A percentile compares a stretch with the other conserved stretches of the same genome.
These are phyloP conservation scores for Juglanconis sp. DNA, from an alignment of 2,329 filamentous ascomycete genomes.

Conservation along the genomic window DNA sequence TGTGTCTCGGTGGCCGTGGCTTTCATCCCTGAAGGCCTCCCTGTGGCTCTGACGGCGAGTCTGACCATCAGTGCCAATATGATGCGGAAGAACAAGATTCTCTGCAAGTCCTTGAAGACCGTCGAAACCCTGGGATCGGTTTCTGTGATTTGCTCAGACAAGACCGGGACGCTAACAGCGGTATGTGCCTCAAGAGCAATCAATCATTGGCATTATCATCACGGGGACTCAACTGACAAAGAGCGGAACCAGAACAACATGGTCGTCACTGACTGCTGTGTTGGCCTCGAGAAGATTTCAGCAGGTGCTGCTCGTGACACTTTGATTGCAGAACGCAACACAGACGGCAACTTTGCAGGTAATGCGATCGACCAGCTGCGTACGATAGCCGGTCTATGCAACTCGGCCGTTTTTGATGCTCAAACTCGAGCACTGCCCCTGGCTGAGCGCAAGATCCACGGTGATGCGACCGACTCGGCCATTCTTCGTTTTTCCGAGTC, in stretches of 20 bases:
- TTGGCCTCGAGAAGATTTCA: constrained; percentile 49
- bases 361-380: constrained; percentile 57
- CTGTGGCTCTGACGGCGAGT: constrained; percentile 66
- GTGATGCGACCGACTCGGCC: constrained; percentile 74
- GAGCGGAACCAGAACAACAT: constrained; percentile 57
- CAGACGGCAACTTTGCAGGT: constrained; percentile 26
- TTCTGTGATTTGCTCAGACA: constrained; percentile 73
- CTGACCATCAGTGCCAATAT: constrained; percentile 74
- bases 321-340: constrained; percentile 26
- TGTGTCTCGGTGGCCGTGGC: constrained; percentile 72
- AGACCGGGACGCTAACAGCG: constrained; percentile 68
- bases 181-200: constrained; percentile 26
- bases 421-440: constrained; percentile 58
- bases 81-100: constrained; percentile 73
- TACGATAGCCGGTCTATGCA: constrained; percentile 64
- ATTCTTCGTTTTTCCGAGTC: constrained; percentile 69
- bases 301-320: constrained; percentile 48
- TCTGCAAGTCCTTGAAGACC: constrained; percentile 77
- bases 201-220: no score
- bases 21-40: constrained; percentile 72
- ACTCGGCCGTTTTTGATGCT: constrained; percentile 72
- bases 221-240: background rate
- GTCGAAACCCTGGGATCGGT: constrained; percentile 73
- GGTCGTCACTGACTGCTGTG: constrained; percentile 66
- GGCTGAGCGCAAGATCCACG: constrained; percentile 61